phyloP scores from a whole-genome alignment of 202 grass and related monocot species.

The Elaeis oleifera region DNA sequence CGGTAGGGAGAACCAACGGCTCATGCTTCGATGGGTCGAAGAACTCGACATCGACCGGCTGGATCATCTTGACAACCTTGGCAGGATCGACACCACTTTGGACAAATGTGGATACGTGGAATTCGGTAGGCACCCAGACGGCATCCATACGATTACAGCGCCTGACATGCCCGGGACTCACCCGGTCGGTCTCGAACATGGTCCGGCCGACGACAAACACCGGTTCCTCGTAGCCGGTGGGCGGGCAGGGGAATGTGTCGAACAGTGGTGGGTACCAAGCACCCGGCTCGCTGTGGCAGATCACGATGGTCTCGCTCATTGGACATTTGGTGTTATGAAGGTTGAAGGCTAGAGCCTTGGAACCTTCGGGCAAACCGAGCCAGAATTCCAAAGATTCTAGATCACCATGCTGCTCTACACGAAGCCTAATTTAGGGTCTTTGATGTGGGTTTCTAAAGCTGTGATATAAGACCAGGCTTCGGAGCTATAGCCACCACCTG shows the following conservation, averaged over 20 bases:
- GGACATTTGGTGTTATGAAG: slow-evolving; percentile 33
- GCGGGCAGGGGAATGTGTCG: slow-evolving; percentile 48
- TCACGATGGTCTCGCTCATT: slow-evolving; percentile 32
- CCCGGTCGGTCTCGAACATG: slow-evolving; percentile 62
- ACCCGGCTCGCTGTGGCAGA: slow-evolving; percentile 71
- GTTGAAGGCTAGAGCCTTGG: slow-evolving; percentile 36
- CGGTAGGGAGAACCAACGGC: slow-evolving; percentile 23
- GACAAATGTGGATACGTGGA: slow-evolving; percentile 41
- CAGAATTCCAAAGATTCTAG: slow-evolving; percentile 52
- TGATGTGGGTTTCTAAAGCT: slow-evolving; percentile 20
- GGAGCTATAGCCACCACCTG: slow-evolving; percentile 63
- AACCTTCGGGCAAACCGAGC: slow-evolving; percentile 46
- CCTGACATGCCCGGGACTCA: slow-evolving; percentile 42
- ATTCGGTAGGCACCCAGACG: slow-evolving; percentile 57
- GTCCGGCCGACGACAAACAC: slow-evolving; percentile 49
- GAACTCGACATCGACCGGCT: slow-evolving; percentile 50
- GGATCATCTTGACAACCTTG: slow-evolving; percentile 57
- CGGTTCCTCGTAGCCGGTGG: slow-evolving; percentile 44
- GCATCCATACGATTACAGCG: slow-evolving; percentile 61
- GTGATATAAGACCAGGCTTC: slow-evolving; percentile 66
- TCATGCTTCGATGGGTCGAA: slow-evolving; percentile 48
- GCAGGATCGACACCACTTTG: slow-evolving; percentile 43
- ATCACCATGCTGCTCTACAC: slow-evolving; percentile 55
- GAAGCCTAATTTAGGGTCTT: slow-evolving; percentile 26
- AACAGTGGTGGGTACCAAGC: slow-evolving; percentile 62